Evolutionary conservation across 2,329 filamentous ascomycete genomes (phyloP).

Genomic region (Phaeosphaeria sp.): DNA sequence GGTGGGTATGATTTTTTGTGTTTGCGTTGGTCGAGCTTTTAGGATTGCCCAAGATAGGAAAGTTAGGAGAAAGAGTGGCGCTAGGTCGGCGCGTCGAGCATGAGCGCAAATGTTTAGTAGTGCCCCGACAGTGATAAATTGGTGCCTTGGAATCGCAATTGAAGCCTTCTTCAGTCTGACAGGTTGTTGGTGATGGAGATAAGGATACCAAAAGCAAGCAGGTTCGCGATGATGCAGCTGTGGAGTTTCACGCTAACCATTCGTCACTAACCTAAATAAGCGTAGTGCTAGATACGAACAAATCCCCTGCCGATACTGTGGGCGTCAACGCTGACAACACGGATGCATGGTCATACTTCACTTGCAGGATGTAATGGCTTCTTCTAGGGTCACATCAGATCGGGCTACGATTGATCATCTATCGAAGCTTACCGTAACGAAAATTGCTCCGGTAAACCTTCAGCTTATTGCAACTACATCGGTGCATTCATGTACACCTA

Average conservation of each 20-base stretch:
- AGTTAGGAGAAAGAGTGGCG: neutral
- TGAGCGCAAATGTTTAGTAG: neutral
- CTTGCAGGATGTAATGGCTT: too few species aligned
- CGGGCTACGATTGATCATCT: too few species aligned
- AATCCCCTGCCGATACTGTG: neutral
- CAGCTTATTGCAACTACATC: too few species aligned
- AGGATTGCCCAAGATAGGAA: neutral
- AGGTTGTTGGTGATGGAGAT: neutral
- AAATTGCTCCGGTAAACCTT: too few species aligned
- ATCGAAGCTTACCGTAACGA: too few species aligned
- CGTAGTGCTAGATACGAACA: neutral
- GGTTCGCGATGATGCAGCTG: conserved; percentile 1
- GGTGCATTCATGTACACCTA: too few species aligned
- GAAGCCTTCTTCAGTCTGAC: neutral
- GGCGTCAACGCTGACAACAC: too few species aligned
- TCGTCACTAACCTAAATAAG: neutral
- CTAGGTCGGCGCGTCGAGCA: neutral
- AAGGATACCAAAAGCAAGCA: conserved; percentile 3
- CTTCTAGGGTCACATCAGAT: too few species aligned
- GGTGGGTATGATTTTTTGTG: neutral
- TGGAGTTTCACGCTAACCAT: conserved; percentile 5
- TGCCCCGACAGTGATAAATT: neutral
- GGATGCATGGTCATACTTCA: too few species aligned
- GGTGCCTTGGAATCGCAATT: neutral
- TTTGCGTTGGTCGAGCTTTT: neutral